Conservation (phyloP, 805 yeast species). For the Komagataella mondaviorum region DNA sequence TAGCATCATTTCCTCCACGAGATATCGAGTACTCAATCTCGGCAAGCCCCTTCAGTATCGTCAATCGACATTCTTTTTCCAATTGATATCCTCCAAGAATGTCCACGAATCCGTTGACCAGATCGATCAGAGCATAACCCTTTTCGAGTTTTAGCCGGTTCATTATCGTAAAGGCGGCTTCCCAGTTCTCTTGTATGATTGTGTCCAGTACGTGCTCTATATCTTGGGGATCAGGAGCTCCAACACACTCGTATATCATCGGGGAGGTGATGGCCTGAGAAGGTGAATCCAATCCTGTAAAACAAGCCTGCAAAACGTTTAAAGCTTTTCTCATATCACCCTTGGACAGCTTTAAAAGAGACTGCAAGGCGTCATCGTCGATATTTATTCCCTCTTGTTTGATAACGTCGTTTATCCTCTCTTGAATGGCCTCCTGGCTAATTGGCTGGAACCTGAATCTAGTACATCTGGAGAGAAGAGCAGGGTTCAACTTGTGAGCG, state of each 20-base stretch:
- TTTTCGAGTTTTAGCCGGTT: constrained; percentile 50
- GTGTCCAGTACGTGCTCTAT: constrained; percentile 64
- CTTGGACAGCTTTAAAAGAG: constrained; percentile 59
- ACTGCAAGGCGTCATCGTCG: constrained; percentile 40
- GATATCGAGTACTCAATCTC: constrained; percentile 88
- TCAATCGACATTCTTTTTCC: constrained; percentile 44
- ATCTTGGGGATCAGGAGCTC: constrained; percentile 88
- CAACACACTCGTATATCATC: constrained; percentile 87
- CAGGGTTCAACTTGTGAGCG: constrained; percentile 92
- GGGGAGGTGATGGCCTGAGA: constrained; percentile 48
- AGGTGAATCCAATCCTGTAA: constrained; percentile 45
- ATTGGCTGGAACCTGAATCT: constrained; percentile 88
- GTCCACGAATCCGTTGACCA: constrained; percentile 64
- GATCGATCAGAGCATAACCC: constrained; percentile 85
- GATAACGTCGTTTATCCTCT: constrained; percentile 57
- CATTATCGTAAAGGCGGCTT: constrained; percentile 56
- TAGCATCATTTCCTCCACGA: constrained; percentile 83
- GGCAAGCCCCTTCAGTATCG: constrained; percentile 55
- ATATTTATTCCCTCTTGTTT: constrained; percentile 52
- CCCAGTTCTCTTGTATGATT: constrained; percentile 80
- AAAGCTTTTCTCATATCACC: constrained; percentile 97
- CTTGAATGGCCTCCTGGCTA: constrained; percentile 48
- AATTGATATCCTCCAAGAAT: constrained; percentile 60
- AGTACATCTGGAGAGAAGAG: constrained; percentile 87
- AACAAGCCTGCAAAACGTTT: constrained; percentile 89